A percentile compares a stretch with the other conserved stretches of the same genome.
Conservation (phyloP, 2,329 filamentous ascomycete species). For the Myriosclerotinia scirpicola region DNA sequence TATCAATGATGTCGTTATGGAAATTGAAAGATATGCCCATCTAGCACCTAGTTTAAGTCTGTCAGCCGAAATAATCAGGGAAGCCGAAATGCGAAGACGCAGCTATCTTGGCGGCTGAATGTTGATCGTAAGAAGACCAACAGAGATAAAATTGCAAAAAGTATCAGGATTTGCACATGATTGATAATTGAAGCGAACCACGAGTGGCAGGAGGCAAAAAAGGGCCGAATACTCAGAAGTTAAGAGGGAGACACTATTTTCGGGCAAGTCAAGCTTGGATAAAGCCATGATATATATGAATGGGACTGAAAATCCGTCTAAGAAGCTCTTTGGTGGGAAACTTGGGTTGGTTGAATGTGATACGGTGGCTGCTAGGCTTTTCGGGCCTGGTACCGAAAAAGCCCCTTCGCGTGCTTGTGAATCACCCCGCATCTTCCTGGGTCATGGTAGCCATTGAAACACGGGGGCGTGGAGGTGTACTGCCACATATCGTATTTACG, state of each 20-base stretch:
- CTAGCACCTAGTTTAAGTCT: slow-evolving; percentile 74
- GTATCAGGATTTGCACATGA: not conserved
- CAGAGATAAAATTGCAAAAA: not conserved
- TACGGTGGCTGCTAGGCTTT: slow-evolving; percentile 1
- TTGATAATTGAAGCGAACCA: not conserved
- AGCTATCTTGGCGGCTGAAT: slow-evolving; percentile 52
- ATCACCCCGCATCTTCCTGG: slow-evolving; percentile 6
- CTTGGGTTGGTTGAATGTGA: not conserved
- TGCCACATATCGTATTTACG: slow-evolving; percentile 3
- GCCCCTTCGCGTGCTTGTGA: not conserved
- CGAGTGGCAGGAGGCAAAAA: slow-evolving; percentile 5
- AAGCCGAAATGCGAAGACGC: slow-evolving; percentile 70
- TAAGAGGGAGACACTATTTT: not conserved
- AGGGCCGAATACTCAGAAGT: slow-evolving; percentile 5
- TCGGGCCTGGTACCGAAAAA: slow-evolving; percentile 14
- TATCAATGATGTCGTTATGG: slow-evolving; percentile 73
- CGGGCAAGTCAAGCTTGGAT: not conserved
- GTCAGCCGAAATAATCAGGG: slow-evolving; percentile 77
- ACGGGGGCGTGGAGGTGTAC: not conserved
- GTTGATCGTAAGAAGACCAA: not conserved
- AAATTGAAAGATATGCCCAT: slow-evolving; percentile 72
- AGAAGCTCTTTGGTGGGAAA: not conserved
- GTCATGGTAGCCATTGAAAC: not conserved
- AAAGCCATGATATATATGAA: slow-evolving; percentile 12
- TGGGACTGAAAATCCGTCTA: not conserved